Conservation (phyloP, 2,329 filamentous ascomycete species). For the Fusarium palustre region DNA sequence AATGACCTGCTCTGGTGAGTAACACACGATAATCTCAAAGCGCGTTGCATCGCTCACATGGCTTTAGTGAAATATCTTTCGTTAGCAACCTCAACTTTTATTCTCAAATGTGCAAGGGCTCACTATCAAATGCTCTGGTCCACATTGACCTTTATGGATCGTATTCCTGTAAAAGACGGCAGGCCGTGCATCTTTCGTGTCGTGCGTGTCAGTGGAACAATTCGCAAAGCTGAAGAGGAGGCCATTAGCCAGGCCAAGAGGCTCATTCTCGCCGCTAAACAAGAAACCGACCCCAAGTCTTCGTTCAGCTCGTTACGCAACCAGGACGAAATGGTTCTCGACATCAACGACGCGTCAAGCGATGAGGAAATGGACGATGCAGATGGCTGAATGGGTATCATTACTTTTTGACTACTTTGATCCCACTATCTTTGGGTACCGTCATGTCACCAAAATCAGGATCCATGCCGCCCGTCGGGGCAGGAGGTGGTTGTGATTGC, state of each 20-base stretch:
- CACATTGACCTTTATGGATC: slow-evolving; percentile 82
- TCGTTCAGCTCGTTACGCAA: slow-evolving; percentile 36
- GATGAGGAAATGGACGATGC: slow-evolving; percentile 61
- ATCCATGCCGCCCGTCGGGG: slow-evolving; percentile 51
- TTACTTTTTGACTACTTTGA: slow-evolving; percentile 77
- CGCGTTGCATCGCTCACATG: neutral
- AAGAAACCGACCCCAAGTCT: slow-evolving; percentile 47
- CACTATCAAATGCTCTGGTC: slow-evolving; percentile 93
- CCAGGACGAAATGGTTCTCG: slow-evolving; percentile 54
- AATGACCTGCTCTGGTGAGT: slow-evolving; percentile 74
- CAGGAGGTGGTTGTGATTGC: slow-evolving; percentile 40
- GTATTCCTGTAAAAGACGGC: slow-evolving; percentile 70
- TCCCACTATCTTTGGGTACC: slow-evolving; percentile 69
- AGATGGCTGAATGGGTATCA: slow-evolving; percentile 61
- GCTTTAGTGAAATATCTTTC: slow-evolving; percentile 89
- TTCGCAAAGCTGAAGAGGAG: slow-evolving; percentile 91
- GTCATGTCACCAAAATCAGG: slow-evolving; percentile 65
- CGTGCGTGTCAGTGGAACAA: slow-evolving; percentile 89
- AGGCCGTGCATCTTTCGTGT: slow-evolving; percentile 83
- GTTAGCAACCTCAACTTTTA: slow-evolving; percentile 91
- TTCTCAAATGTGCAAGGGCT: slow-evolving; percentile 83
- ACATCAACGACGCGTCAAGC: slow-evolving; percentile 58
- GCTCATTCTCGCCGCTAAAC: slow-evolving; percentile 75
- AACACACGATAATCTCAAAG: slow-evolving; percentile 18
- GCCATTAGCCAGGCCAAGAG: slow-evolving; percentile 81